Evolutionary conservation across 2,329 filamentous ascomycete genomes (phyloP).

Genomic region (Sclerotinia minor): DNA sequence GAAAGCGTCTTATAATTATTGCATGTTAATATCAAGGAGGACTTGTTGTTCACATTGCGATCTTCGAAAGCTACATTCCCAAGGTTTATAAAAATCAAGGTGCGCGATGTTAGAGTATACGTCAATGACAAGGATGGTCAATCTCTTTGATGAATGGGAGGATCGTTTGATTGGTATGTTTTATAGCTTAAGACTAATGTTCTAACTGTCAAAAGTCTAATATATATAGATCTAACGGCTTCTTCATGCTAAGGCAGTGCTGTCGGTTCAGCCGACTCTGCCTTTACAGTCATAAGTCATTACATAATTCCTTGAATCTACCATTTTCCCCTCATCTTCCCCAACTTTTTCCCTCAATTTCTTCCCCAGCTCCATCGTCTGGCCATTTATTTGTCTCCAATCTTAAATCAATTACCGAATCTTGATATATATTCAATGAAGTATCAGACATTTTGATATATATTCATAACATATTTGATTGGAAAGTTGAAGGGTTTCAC

Average conservation of each 20-base stretch:
- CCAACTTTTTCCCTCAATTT: neutral
- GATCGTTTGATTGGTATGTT: neutral
- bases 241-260: neutral
- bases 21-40: neutral
- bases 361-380: too few species aligned
- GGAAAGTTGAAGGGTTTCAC: neutral
- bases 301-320: neutral
- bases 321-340: neutral
- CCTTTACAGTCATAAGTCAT: neutral
- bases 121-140: neutral
- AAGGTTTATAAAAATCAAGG: neutral
- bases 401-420: neutral
- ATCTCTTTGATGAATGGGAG: neutral
- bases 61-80: neutral
- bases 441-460: neutral
- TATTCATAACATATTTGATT: neutral
- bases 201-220: neutral
- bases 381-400: neutral
- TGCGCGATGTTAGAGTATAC: neutral
- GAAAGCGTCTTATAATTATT: neutral
- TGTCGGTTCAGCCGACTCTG: neutral
- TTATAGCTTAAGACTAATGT: neutral
- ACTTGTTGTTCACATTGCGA: neutral
- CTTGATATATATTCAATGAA: neutral
- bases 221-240: neutral